phyloP scores from a whole-genome alignment of 2,329 filamentous ascomycete genomes.

The Monosporascus sp. region DNA sequence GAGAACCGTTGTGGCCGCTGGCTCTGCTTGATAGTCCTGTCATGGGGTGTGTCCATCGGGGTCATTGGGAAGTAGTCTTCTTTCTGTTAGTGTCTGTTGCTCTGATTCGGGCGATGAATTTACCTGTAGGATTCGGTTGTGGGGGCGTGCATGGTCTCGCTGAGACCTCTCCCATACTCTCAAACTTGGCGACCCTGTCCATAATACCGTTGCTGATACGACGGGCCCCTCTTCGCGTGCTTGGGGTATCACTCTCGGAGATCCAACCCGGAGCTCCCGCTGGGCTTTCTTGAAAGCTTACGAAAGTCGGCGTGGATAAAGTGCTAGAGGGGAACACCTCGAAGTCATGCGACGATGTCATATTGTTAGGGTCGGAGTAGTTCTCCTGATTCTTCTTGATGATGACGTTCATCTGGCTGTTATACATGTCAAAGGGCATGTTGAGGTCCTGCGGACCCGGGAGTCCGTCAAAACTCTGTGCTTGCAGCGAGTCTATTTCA shows the following conservation, averaged over 20 bases:
- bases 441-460: slow-evolving; percentile 25
- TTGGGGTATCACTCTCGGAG: slow-evolving; percentile 42
- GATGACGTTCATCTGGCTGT: slow-evolving; percentile 36
- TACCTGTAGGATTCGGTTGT: slow-evolving; percentile 55
- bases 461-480: slow-evolving; percentile 36
- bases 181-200: slow-evolving; percentile 55
- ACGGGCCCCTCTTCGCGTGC: slow-evolving; percentile 36
- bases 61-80: slow-evolving; percentile 62
- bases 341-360: slow-evolving; percentile 41
- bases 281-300: slow-evolving; percentile 44
- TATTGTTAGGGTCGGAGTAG: slow-evolving; percentile 29
- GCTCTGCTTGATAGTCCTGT: slow-evolving; percentile 37
- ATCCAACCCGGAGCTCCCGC: slow-evolving; percentile 40
- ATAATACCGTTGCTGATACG: slow-evolving; percentile 57
- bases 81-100: slow-evolving; percentile 12
- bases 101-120: slow-evolving; percentile 22
- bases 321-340: slow-evolving; percentile 43
- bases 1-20: slow-evolving; percentile 45
- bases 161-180: slow-evolving; percentile 41
- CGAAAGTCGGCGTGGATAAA: slow-evolving; percentile 44
- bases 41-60: slow-evolving; percentile 58
- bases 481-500: slow-evolving; percentile 47
- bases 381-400: slow-evolving; percentile 42
- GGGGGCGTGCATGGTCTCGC: slow-evolving; percentile 57
- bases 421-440: slow-evolving; percentile 43